These are phyloP conservation scores for Coccinonectria pachysandricola DNA, from an alignment of 2,329 filamentous ascomycete species.

Conservation along the genomic window DNA sequence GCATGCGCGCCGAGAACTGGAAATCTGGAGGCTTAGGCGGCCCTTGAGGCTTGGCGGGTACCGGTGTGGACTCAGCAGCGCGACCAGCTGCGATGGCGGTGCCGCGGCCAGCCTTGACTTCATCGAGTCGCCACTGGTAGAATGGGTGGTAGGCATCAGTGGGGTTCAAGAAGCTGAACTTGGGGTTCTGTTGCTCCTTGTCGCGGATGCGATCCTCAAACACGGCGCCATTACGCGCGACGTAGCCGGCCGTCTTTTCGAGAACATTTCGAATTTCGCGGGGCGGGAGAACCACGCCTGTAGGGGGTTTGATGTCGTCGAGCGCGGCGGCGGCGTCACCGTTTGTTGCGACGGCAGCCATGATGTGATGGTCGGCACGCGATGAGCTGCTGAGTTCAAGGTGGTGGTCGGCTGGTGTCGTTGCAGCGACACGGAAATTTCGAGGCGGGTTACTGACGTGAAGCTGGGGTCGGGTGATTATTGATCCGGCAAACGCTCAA, in stretches of 20 bases:
- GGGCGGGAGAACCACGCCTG: conserved; percentile 79
- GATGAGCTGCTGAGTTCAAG: conserved; percentile 5
- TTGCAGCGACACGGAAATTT: conserved; percentile 13
- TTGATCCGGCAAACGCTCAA: too few species aligned
- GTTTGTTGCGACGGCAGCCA: conserved; percentile 33
- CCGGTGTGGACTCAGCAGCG: conserved; percentile 48
- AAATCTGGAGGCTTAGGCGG: conserved; percentile 80
- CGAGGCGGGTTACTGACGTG: conserved; percentile 12
- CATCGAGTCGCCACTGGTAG: conserved; percentile 82
- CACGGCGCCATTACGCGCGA: conserved; percentile 55
- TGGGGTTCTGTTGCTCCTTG: conserved; percentile 75
- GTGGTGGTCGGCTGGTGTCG: conserved; percentile 3
- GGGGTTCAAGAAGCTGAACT: conserved; percentile 76
- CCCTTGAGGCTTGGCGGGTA: conserved; percentile 59
- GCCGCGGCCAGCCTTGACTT: conserved; percentile 76
- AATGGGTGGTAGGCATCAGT: conserved; percentile 79
- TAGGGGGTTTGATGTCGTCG: conserved; percentile 66
- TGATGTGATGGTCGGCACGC: conserved; percentile 8
- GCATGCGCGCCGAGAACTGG: conserved; percentile 91
- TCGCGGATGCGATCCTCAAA: conserved; percentile 80
- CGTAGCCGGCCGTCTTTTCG: conserved; percentile 91
- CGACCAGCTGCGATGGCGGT: conserved; percentile 69
- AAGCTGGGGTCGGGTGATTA: conserved; percentile 6
- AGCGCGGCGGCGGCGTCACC: conserved; percentile 42
- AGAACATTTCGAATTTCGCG: conserved; percentile 76